Base-by-base conservation (phyloP, 768 basidiomycete genomes). In the Mycena pura region DNA sequence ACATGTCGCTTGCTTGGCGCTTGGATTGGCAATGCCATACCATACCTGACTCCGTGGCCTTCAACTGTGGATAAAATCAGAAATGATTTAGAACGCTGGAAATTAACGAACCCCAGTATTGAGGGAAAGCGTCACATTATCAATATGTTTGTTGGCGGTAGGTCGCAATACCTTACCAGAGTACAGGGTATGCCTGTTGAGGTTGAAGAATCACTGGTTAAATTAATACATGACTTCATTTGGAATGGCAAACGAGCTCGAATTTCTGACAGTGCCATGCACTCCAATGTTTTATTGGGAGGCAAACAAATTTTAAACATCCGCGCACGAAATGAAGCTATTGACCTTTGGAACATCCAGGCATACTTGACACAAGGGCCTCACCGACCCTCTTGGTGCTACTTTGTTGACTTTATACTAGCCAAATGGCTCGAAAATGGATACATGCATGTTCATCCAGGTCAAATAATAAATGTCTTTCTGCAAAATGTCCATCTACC, bases 101-200 rank as follows among this genome's bases (percentile, higher is more conserved):
- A 31, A 51, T 13, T 38, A 6, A 43, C 46, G 0, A 38, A 58
- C 8, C 69, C 65, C 0, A 67, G 64, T 6, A 31, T 68, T 10
- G 36, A 58, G 29, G 69, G 69, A 0, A 57, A 56, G n/a, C 34
- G 56, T 5, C 60, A 70, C 17, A 65, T 70, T 3, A 46, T 68
- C 0, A 66, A 70, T 27, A 68, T 70, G 63, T 34, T 67, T 1
- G 56, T 69, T 1, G 70, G 67, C 0, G 68, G 68, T 0, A 65
- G 57, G 48, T 65, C 72, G 0, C 72, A 73, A 58, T 74, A 66
- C 60, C 53, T 70, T 0, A 63, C 71, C 5, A 46, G 57, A 27
- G 69, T 69, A 0, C 71, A 72, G 53, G 69, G 73, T 5, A 74
- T 74, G 73, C 72, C 72, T 34, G 43, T 54, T 14, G 48, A 45